Base-by-base conservation (phyloP, 1,284 basidiomycete genomes). In the Albatrellus sp. region DNA sequence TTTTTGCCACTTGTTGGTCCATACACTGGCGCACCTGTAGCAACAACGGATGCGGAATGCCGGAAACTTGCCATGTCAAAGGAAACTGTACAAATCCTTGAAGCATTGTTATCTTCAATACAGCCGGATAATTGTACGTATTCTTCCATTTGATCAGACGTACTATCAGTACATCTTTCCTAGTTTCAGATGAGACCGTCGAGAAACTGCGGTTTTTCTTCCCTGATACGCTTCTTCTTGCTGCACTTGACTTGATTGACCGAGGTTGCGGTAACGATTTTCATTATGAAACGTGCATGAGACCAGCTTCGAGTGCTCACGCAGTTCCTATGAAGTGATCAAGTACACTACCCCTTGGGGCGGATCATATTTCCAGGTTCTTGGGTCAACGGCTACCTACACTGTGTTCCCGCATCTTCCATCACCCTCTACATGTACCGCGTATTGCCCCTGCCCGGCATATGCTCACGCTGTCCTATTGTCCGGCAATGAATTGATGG, bases 371-470 rank as follows among this genome's bases (percentile, higher is more conserved):
- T 85, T 77, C 54, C 68, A 83, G 57, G 79, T 86, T 6, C 57
- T 77, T 5, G 80, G 81, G 8, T 76, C 79, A 3, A 76, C 70
- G 6, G 67, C 70, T 16, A 74, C 69, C 3, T 80, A 85, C 57
- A 62, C 64, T 17, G 76, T 87, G 40, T 73, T 77, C 38, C 67
- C 78, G 4, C 66, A 68, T 37, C 61, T 83, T 19, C 53, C 60
- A n/a, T 56, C 52, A 34, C 58, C 63, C 19, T 57, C 60, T 17
- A 47, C 40, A 20, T 47, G 65, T 19, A 64, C 70, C 10, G 66
- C 68, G 45, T 84, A 77, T 48, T 88, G 85, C 56, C 73, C 74
- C n/a, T 88, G 85, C 53, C 79, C 82, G 2, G 72, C 84, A 0
- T 88, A 83, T 54, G 59, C 73, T 1, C 76, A 75, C 49, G 68